phyloP scores from a whole-genome alignment of 768 basidiomycete genomes.

The Mycena pura region DNA sequence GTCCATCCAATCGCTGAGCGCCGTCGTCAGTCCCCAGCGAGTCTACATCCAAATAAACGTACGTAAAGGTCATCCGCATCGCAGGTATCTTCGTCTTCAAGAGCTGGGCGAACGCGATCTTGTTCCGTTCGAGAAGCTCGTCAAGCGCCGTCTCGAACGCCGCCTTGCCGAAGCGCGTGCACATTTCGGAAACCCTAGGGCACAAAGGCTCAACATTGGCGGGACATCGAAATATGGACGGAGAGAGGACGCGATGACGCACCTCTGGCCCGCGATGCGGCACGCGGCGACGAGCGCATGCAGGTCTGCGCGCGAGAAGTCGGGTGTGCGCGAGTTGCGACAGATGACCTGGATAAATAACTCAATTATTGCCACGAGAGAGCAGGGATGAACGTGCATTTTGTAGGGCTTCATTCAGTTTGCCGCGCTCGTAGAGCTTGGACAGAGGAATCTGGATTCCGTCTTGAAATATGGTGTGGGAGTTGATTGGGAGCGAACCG shows the following conservation, averaged over 20 bases:
- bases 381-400: conserved; percentile 14
- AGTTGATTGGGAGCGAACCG: conserved; percentile 19
- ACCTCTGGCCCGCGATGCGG: conserved; percentile 32
- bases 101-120: conserved; percentile 36
- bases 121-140: conserved; percentile 34
- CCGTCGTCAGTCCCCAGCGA: conserved; percentile 10
- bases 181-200: conserved; percentile 30
- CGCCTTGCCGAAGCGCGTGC: conserved; percentile 33
- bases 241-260: too few species aligned
- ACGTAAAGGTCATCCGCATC: conserved; percentile 22
- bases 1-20: conserved; percentile 38
- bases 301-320: conserved; percentile 37
- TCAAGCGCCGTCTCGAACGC: conserved; percentile 35
- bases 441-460: conserved; percentile 38
- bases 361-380: background rate
- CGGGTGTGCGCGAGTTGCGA: conserved; percentile 36
- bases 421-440: conserved; percentile 33
- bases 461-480: conserved; percentile 34
- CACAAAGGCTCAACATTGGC: background rate
- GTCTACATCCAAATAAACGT: background rate
- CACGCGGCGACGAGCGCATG: conserved; percentile 38
- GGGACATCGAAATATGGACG: too few species aligned
- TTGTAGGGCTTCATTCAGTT: conserved; percentile 34
- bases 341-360: conserved; percentile 21
- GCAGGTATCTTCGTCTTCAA: conserved; percentile 33